Conservation (phyloP, 495 filamentous ascomycete genomes). For the Penicillium herquei region DNA sequence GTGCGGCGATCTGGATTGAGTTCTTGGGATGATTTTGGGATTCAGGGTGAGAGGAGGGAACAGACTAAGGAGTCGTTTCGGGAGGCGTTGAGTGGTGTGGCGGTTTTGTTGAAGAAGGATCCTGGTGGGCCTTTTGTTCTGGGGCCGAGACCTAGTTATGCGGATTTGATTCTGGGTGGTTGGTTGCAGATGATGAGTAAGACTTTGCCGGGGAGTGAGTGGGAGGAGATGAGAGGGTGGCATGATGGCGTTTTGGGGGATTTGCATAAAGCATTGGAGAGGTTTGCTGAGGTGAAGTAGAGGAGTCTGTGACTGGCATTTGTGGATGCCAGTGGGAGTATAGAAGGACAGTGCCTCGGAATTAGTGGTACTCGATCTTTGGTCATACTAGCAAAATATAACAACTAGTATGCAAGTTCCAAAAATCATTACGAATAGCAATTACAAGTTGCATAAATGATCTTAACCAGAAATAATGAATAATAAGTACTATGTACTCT, state of each 20-base stretch:
- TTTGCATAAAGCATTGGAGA: constrained; percentile 47
- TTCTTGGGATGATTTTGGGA: constrained; percentile 46
- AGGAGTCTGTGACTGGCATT: too few relatives aligned
- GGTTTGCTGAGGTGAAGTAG: constrained; percentile 18
- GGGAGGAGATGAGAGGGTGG: constrained; percentile 51
- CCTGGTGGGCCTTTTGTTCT: constrained; percentile 50
- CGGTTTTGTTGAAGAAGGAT: constrained; percentile 37
- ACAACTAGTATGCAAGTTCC: too few relatives aligned
- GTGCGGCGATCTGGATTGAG: constrained; percentile 39
- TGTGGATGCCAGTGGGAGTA: too few relatives aligned
- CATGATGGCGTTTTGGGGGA: constrained; percentile 48
- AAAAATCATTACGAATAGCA: too few relatives aligned
- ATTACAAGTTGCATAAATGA: too few relatives aligned
- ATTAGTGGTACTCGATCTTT: too few relatives aligned
- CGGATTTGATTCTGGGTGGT: constrained; percentile 61
- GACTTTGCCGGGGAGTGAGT: constrained; percentile 42
- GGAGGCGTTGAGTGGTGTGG: constrained; percentile 40
- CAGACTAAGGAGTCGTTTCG: constrained; percentile 35
- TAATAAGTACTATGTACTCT: too few relatives aligned
- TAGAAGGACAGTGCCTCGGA: too few relatives aligned
- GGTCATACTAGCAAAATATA: too few relatives aligned
- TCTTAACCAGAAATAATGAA: too few relatives aligned
- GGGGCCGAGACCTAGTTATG: constrained; percentile 49
- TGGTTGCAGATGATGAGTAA: constrained; percentile 52
- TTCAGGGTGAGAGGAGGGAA: constrained; percentile 43